Conservation (phyloP, 2,329 filamentous ascomycete genomes). For the Microsporum audouinii region DNA sequence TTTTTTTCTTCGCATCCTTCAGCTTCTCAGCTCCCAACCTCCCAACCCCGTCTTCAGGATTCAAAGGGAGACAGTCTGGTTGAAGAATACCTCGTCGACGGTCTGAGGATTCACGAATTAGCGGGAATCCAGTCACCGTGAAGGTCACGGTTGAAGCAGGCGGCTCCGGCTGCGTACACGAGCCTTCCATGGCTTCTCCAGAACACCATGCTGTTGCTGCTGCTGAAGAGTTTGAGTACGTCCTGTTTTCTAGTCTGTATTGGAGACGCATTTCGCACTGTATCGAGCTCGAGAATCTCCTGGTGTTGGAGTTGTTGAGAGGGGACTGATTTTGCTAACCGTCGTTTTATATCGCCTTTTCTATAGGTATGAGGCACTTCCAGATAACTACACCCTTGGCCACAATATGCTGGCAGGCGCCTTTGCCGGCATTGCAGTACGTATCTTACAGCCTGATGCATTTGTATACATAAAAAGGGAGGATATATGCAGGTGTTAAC, state of each 20-base stretch:
- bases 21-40: neutral
- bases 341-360: neutral
- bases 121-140: conserved; percentile 6
- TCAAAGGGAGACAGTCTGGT: neutral
- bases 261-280: neutral
- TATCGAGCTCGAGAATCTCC: neutral
- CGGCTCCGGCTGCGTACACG: conserved; percentile 27
- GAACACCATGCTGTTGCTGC: conserved; percentile 28
- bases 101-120: neutral
- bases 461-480: neutral
- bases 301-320: neutral
- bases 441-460: conserved; percentile 23
- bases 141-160: conserved; percentile 10
- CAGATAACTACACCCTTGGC: conserved; percentile 82
- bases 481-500: conserved; percentile 8
- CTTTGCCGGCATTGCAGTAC: conserved; percentile 89
- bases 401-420: conserved; percentile 95
- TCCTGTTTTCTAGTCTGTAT: conserved; percentile 13
- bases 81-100: neutral
- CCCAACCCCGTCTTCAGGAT: neutral
- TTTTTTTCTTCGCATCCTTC: neutral
- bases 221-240: conserved; percentile 38
- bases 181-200: conserved; percentile 31
- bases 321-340: conserved; percentile 3
- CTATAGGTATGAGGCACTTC: conserved; percentile 75